Percentiles rank a stretch among this genome's conserved stretches.
Conservation (phyloP, 345 rosid genomes). For the Linum trigynum region DNA sequence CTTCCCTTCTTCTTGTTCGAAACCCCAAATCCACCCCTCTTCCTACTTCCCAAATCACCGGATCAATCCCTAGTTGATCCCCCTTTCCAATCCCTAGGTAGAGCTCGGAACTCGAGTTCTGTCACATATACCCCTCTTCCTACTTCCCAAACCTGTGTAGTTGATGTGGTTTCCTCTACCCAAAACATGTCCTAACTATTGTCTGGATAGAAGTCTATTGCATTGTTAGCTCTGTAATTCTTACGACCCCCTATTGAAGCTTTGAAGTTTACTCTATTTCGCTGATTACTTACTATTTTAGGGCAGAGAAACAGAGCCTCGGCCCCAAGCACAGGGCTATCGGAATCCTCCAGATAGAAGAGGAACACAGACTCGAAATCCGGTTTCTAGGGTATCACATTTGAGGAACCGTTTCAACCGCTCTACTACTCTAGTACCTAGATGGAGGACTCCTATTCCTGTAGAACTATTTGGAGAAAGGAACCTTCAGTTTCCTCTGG, state of each 20-base stretch:
- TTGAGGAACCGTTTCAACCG: conserved; percentile 42
- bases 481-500: conserved; percentile 48
- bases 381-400: conserved; percentile 34
- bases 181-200: no score
- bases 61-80: no score
- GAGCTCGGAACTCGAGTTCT: no score
- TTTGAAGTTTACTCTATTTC: conserved; percentile 1
- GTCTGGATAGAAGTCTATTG: no score
- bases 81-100: conserved; percentile 50
- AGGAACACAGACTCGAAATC: conserved; percentile 30
- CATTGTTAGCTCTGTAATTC: background rate
- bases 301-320: conserved; percentile 36
- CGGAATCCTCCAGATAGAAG: conserved; percentile 45
- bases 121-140: no score
- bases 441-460: conserved; percentile 20
- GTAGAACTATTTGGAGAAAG: conserved; percentile 3
- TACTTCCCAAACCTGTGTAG: background rate
- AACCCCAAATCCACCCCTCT: no score
- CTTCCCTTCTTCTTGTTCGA: no score
- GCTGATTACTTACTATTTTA: conserved; percentile 7
- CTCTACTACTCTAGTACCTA: conserved; percentile 29
- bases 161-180: no score
- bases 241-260: background rate
- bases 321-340: conserved; percentile 26
- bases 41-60: no score